Conservation (phyloP, 495 filamentous ascomycete species). For the Penicillium ucsense region DNA sequence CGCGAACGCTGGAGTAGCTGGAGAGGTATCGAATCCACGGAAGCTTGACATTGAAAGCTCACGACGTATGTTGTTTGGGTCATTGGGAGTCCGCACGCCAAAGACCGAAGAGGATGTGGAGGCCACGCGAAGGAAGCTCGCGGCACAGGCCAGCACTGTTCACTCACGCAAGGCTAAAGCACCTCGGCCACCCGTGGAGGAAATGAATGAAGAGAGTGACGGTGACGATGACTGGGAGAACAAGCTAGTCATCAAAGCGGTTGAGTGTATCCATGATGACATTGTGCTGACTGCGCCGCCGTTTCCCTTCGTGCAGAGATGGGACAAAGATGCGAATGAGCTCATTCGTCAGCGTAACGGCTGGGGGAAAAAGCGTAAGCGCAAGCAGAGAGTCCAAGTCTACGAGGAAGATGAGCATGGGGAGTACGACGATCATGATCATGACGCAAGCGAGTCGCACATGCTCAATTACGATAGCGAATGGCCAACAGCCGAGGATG, state of each 20-base stretch:
- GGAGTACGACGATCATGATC: constrained; percentile 8
- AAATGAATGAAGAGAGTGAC: constrained; percentile 18
- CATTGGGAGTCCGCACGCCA: constrained; percentile 59
- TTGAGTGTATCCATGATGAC: constrained; percentile 74
- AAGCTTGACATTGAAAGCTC: constrained; percentile 55
- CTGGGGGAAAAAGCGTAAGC: constrained; percentile 45
- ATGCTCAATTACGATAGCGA: constrained; percentile 45
- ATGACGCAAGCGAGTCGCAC: constrained; percentile 22
- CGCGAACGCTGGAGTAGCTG: constrained; percentile 2
- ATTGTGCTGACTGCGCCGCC: constrained; percentile 67
- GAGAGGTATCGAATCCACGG: constrained; percentile 21
- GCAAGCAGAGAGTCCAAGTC: constrained; percentile 43
- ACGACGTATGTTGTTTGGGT: constrained; percentile 59
- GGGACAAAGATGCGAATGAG: constrained; percentile 66
- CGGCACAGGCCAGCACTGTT: constrained; percentile 20
- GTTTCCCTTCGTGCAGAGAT: constrained; percentile 84
- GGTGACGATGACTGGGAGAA: constrained; percentile 53
- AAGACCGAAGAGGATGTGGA: constrained; percentile 59
- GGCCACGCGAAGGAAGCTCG: constrained; percentile 47
- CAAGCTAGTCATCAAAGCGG: constrained; percentile 62
- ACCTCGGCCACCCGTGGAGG: constrained; percentile 6
- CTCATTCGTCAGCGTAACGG: constrained; percentile 30
- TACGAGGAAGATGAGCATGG: constrained; percentile 25
- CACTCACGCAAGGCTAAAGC: constrained; percentile 11
- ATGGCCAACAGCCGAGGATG: constrained; percentile 10